phyloP scores from a whole-genome alignment of 257 asterid genomes.

The Hygrophila difformis region DNA sequence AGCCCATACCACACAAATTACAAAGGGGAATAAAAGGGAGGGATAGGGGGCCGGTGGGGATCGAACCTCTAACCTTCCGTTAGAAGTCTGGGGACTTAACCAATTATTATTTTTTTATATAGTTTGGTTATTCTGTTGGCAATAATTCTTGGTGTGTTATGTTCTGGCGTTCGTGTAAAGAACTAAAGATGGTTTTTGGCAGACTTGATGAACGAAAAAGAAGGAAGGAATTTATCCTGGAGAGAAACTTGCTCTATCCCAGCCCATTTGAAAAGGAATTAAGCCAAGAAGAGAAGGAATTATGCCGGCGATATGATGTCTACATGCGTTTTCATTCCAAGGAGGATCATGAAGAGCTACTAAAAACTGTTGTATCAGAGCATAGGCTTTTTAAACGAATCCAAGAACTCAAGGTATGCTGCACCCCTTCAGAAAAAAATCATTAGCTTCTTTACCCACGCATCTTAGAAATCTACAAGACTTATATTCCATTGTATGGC shows the following conservation, averaged over 20 bases:
- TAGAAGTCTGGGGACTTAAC: too few relatives aligned
- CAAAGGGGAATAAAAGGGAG: too few relatives aligned
- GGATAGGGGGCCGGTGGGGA: too few relatives aligned
- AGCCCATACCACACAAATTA: too few relatives aligned
- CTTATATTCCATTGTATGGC: too few relatives aligned
- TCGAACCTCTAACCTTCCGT: too few relatives aligned
- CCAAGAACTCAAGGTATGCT: constrained; percentile 66
- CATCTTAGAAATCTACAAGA: too few relatives aligned
- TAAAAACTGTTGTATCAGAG: constrained; percentile 72
- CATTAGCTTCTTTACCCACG: constrained; percentile 1
- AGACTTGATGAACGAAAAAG: constrained; percentile 98
- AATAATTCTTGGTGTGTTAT: too few relatives aligned
- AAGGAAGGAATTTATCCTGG: constrained; percentile 82
- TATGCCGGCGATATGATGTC: constrained; percentile 57
- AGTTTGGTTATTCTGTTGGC: too few relatives aligned
- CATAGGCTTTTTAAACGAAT: constrained; percentile 68
- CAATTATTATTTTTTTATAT: too few relatives aligned
- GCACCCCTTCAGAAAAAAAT: constrained; percentile 3
- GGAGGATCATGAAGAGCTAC: constrained; percentile 72
- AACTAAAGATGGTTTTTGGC: constrained; percentile 51
- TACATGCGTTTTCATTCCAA: constrained; percentile 91
- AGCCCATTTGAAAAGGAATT: constrained; percentile 70
- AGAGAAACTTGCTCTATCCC: constrained; percentile 70
- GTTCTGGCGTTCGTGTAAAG: too few relatives aligned
- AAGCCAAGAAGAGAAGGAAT: constrained; percentile 64